A percentile compares a stretch with the other conserved stretches of the same genome.
Conservation (phyloP, 2,329 filamentous ascomycete species). For the Leptosphaerulina australis region DNA sequence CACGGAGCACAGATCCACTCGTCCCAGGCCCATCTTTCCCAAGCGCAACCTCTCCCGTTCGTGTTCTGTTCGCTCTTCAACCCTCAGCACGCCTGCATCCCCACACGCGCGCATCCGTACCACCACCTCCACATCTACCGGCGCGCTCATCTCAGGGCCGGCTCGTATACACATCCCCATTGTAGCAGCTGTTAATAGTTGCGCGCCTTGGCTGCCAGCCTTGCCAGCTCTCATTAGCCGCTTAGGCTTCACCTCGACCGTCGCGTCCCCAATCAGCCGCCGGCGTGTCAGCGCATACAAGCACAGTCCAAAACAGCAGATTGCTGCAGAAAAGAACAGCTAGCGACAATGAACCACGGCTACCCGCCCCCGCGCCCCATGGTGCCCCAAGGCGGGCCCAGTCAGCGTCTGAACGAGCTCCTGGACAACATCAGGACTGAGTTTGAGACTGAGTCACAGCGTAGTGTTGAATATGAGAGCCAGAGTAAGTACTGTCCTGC, state of each 20-base stretch:
- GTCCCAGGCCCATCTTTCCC: conserved; percentile 3
- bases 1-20: not conserved
- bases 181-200: conserved; percentile 9
- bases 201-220: conserved; percentile 23
- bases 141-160: conserved; percentile 31
- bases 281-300: conserved; percentile 13
- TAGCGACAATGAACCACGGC: conserved; percentile 61
- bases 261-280: conserved; percentile 22
- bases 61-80: conserved; percentile 9
- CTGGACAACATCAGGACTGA: conserved; percentile 89
- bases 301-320: conserved; percentile 7
- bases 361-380: conserved; percentile 87
- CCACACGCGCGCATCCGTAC: conserved; percentile 2
- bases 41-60: conserved; percentile 3
- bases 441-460: conserved; percentile 83
- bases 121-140: not conserved
- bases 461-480: conserved; percentile 87
- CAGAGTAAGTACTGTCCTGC: conserved; percentile 74
- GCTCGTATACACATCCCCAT: conserved; percentile 13
- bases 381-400: conserved; percentile 61
- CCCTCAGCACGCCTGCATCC: conserved; percentile 8
- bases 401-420: conserved; percentile 84
- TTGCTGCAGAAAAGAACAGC: not conserved
- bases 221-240: conserved; percentile 23
- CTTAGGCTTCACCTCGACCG: conserved; percentile 23